phyloP scores from a whole-genome alignment of 768 basidiomycete genomes.

The Pisolithus marmoratus region DNA sequence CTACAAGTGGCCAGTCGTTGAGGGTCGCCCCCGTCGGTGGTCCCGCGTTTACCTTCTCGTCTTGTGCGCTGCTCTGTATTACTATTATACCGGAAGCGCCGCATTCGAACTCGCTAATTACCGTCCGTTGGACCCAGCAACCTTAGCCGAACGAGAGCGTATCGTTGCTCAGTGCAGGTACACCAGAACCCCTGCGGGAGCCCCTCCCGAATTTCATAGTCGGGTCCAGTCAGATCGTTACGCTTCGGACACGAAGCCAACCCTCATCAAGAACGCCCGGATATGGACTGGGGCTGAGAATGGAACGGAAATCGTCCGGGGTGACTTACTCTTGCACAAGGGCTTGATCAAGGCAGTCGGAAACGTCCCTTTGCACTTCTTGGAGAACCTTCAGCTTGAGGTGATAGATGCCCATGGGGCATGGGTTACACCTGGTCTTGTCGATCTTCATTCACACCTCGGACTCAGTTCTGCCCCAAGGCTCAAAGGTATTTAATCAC shows the following conservation, averaged over 20 bases:
- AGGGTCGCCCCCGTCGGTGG: conserved; percentile 1
- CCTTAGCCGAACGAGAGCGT: conserved; percentile 9
- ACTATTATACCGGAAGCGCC: not conserved
- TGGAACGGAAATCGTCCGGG: conserved; percentile 59
- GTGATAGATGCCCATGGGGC: conserved; percentile 59
- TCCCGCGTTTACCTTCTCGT: conserved; percentile 5
- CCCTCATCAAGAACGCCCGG: conserved; percentile 66
- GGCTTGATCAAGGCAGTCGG: conserved; percentile 64
- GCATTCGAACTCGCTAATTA: not conserved
- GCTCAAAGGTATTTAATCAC: conserved; percentile 20
- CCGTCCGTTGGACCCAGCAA: conserved; percentile 6
- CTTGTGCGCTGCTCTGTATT: conserved; percentile 3
- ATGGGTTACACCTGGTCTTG: conserved; percentile 77
- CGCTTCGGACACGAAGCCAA: conserved; percentile 54
- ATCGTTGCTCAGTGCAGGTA: conserved; percentile 41
- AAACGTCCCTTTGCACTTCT: conserved; percentile 23
- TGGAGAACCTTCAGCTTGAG: conserved; percentile 23
- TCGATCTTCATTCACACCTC: conserved; percentile 46
- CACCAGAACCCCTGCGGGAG: conserved; percentile 36
- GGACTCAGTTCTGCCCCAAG: conserved; percentile 34
- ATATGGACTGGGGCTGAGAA: conserved; percentile 78
- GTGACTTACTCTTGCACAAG: conserved; percentile 65
- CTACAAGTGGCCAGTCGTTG: conserved; percentile 1
- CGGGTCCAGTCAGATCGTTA: conserved; percentile 62
- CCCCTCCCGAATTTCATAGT: conserved; percentile 39